These are phyloP conservation scores for Sophora flavescens DNA, from an alignment of 306 rosid genomes.

Conservation along the genomic window DNA sequence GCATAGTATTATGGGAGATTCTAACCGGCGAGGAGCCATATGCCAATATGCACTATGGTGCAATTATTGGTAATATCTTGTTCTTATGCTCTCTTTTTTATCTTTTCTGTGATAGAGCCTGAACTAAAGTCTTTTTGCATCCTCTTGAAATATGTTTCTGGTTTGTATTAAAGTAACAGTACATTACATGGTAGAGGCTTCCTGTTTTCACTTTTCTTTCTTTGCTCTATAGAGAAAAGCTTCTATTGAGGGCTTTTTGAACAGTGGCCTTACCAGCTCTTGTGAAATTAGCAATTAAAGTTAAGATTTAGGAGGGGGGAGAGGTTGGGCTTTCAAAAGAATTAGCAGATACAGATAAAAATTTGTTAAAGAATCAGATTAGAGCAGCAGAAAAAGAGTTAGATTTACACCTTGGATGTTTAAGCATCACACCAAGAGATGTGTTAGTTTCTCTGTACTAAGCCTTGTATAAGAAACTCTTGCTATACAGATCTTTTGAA, in stretches of 20 bases:
- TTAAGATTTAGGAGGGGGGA: slow-evolving; percentile 10
- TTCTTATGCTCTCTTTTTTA: slow-evolving; percentile 23
- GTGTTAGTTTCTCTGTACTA: no score
- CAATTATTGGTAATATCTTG: slow-evolving; percentile 73
- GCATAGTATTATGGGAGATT: slow-evolving; percentile 95
- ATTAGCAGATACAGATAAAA: background rate
- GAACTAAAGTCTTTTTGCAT: slow-evolving; percentile 17
- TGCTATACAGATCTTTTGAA: no score
- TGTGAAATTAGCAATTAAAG: background rate
- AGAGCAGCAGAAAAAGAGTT: background rate
- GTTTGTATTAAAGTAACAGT: slow-evolving; percentile 16
- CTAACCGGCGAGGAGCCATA: slow-evolving; percentile 97
- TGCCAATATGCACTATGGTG: slow-evolving; percentile 98
- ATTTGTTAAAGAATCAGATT: background rate
- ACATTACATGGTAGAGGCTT: background rate
- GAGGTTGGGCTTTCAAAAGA: background rate
- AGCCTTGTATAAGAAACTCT: no score
- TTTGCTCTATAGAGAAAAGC: background rate
- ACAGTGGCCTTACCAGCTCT: background rate
- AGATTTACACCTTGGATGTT: background rate
- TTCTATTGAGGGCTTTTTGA: background rate
- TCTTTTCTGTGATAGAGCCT: slow-evolving; percentile 17
- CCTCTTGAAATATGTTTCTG: slow-evolving; percentile 33
- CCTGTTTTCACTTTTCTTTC: background rate
- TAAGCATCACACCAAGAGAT: no score